A percentile compares a stretch with the other conserved stretches of the same genome.
phyloP scores from a whole-genome alignment of 345 rosid species.

The Syzygium grande region DNA sequence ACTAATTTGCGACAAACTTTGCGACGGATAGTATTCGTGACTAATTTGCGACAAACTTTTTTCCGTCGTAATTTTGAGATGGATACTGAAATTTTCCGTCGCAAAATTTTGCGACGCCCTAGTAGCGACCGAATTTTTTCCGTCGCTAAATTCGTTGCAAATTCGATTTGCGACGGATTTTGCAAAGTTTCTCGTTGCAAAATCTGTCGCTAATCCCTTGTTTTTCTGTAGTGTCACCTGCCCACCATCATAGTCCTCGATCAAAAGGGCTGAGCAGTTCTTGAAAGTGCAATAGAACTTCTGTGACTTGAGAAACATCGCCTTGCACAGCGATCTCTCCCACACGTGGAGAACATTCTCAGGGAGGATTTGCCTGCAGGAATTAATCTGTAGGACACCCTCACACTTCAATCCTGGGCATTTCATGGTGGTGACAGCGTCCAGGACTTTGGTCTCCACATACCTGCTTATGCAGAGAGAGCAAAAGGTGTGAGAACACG shows the following conservation, averaged over 20 bases:
- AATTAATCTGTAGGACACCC: slow-evolving; percentile 29
- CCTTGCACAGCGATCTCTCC: slow-evolving; percentile 44
- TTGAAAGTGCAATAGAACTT: slow-evolving; percentile 61
- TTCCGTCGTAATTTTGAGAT: too few relatives aligned
- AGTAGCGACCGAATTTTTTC: too few relatives aligned
- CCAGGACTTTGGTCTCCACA: slow-evolving; percentile 27
- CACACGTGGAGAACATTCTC: slow-evolving; percentile 37
- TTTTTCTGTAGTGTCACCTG: too few relatives aligned
- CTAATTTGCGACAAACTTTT: too few relatives aligned
- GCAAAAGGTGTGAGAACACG: slow-evolving; percentile 46
- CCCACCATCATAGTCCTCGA: slow-evolving; percentile 13
- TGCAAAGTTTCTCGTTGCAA: too few relatives aligned
- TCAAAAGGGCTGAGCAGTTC: slow-evolving; percentile 56
- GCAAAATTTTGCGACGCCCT: too few relatives aligned
- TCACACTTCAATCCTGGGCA: slow-evolving; percentile 54
- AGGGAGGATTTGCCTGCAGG: slow-evolving; percentile 32
- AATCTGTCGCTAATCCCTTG: too few relatives aligned
- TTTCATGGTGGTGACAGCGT: slow-evolving; percentile 6
- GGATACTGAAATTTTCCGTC: too few relatives aligned
- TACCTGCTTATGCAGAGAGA: slow-evolving; percentile 37
- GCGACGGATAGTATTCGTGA: too few relatives aligned
- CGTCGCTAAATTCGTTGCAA: too few relatives aligned
- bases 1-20: too few relatives aligned
- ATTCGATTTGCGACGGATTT: too few relatives aligned
- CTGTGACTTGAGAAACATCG: slow-evolving; percentile 16